Conservation (phyloP, 148 eudicot species). For the Silene uniflora region DNA sequence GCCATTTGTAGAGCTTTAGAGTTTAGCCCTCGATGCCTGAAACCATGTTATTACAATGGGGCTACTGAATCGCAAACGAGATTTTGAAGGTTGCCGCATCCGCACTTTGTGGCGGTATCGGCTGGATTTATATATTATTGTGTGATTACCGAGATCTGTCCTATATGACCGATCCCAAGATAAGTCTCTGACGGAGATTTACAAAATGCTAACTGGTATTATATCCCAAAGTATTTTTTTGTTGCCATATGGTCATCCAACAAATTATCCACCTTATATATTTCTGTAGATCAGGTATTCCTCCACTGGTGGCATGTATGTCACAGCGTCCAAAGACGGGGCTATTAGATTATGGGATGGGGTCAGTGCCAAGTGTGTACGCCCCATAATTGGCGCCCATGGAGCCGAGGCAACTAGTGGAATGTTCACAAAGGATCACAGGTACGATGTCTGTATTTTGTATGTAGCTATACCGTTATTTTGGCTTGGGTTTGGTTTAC, state of each 20-base stretch:
- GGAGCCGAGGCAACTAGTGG: slow-evolving; percentile 75
- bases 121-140: too few species aligned
- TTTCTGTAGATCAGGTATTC: slow-evolving; percentile 72
- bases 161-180: too few species aligned
- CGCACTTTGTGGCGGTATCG: too few species aligned
- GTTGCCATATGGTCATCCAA: not conserved
- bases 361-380: slow-evolving; percentile 64
- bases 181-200: not conserved
- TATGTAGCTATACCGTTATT: not conserved
- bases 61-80: too few species aligned
- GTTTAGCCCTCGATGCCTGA: not conserved
- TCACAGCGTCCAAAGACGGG: slow-evolving; percentile 91
- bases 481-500: not conserved
- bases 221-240: not conserved
- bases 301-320: slow-evolving; percentile 73
- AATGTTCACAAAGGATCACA: slow-evolving; percentile 69
- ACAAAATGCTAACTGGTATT: not conserved
- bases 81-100: too few species aligned
- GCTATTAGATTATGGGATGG: slow-evolving; percentile 85
- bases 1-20: slow-evolving; percentile 7
- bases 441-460: slow-evolving; percentile 29
- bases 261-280: not conserved
- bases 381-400: slow-evolving; percentile 66
- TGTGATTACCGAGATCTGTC: too few species aligned
- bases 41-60: too few species aligned